Base-by-base conservation (phyloP, 1,284 basidiomycete genomes). In the Puccinia horiana region DNA sequence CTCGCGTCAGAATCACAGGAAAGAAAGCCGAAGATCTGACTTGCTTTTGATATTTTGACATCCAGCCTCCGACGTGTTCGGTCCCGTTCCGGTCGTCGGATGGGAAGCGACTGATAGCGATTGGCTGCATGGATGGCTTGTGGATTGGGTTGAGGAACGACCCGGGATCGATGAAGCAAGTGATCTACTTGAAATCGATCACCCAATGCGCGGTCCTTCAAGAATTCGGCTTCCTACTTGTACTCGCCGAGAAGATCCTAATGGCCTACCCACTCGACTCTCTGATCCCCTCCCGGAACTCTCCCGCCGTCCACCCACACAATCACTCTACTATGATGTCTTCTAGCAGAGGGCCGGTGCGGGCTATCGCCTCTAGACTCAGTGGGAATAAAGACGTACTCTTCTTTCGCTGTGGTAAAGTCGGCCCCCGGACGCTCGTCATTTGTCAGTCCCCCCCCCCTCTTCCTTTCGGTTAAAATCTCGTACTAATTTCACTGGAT, bases 91-190 rank as follows among this genome's bases (percentile, higher is more conserved):
- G 67, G 44, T 94, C 94, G 2, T 89, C 91, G 6, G 95, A 98
- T 86, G 92, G 93, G 2, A 91, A 94, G 69, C 90, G 91, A 5
- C 89, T 98, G 26, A 92, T 98, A n/a, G 95, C 96, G 0, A 92
- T 98, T 84, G 96, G 96, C 26, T 97, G 95, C 87, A 92, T 93
- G 0, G 94, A 98, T 85, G 96, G 96, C 61, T 94, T 98, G 2
- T 98, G 95, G 94, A 96, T 98, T 84, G 96, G 96, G 0, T 92
- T 97, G 87, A 90, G 94, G 47, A 93, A 94, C 85, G 93, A 96
- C 86, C 92, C 95, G 0, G 88, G 90, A 86, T 96, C 95, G 12
- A 90, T 97, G 87, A 91, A 94, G 54, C 93, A 94, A 83, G 95
- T 98, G 29, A 88, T 98, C 20, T 94, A 96, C 86, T 89, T 98